Conservation (phyloP, 2,329 filamentous ascomycete species). For the Cadophora sp. region DNA sequence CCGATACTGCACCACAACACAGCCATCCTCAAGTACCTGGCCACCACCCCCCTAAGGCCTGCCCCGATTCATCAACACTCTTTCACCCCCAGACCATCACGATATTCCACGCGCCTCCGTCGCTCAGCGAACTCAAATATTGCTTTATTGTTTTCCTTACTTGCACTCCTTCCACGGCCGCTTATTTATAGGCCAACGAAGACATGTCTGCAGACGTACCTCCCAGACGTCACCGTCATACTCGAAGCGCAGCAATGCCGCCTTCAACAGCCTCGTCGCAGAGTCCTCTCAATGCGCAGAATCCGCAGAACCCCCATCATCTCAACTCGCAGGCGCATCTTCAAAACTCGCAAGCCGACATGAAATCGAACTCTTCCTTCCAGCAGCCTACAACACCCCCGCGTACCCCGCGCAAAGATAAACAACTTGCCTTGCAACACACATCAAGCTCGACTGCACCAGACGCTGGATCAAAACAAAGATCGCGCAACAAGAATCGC, state of each 20-base stretch:
- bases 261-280: conserved; percentile 38
- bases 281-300: conserved; percentile 47
- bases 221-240: conserved; percentile 46
- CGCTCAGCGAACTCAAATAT: conserved; percentile 21
- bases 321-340: conserved; percentile 50
- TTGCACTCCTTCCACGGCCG: conserved; percentile 37
- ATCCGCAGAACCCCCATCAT: conserved; percentile 49
- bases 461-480: conserved; percentile 44
- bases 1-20: conserved; percentile 30
- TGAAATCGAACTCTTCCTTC: conserved; percentile 29
- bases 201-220: conserved; percentile 54
- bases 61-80: conserved; percentile 5
- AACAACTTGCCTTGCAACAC: conserved; percentile 31
- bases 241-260: conserved; percentile 39
- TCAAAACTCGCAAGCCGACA: conserved; percentile 44
- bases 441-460: conserved; percentile 30
- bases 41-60: conserved; percentile 32
- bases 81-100: conserved; percentile 16
- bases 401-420: conserved; percentile 43
- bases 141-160: conserved; percentile 32
- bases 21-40: conserved; percentile 35
- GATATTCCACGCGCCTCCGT: conserved; percentile 17
- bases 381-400: conserved; percentile 44
- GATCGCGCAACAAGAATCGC: conserved; percentile 42
- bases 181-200: conserved; percentile 57